Base-by-base conservation (phyloP, 1,284 basidiomycete genomes). In the Sporisorium scitamineum region DNA sequence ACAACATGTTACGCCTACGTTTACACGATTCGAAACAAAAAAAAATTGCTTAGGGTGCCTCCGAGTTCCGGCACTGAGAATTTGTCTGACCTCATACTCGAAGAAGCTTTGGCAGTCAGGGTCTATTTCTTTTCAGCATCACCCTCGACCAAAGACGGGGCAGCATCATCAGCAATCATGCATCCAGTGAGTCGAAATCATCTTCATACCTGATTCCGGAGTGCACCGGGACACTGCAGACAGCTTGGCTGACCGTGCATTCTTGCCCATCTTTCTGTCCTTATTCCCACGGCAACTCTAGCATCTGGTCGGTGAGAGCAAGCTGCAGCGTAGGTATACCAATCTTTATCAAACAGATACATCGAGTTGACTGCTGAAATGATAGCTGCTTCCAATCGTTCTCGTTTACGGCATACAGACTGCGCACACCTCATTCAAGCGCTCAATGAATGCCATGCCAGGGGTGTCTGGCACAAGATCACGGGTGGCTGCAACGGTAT, bases 401-500 rank as follows among this genome's bases (percentile, higher is more conserved):
- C 20, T 22, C 14, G 5, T 44, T 3, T 16, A 13, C 52, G 8
- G 26, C 4, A 9, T 29, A 32, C 66, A 79, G 76, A 74, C 48
- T 80, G 79, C 54, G 77, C 74, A 18, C 70, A 70, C 26, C 63
- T 76, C 20, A 80, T 80, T 22, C 64, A 74, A 48, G 70, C 66
- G 1, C 67, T 80, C 24, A 65, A 76, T 37, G 70, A 80, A 42
- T 80, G 79, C 41, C 79, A 80, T 32, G 64, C 70, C 26, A 58
- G 56, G 20, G 74, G 74, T 11, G 65, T 65, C 50, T 63, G 67
- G 58, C 66, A 74, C 55, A 76, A 76, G 55, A 64, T 76, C 60
- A 73, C 77, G 1, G 79, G 79, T 18, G 72, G 67, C 29, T 80
- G 79, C 54, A 80, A 80, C 48, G 76, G 62, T 34, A 71, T 80